A percentile compares a stretch with the other conserved stretches of the same genome.
These are phyloP conservation scores for Calophaca sinica DNA, from an alignment of 306 rosid species.

Conservation along the genomic window DNA sequence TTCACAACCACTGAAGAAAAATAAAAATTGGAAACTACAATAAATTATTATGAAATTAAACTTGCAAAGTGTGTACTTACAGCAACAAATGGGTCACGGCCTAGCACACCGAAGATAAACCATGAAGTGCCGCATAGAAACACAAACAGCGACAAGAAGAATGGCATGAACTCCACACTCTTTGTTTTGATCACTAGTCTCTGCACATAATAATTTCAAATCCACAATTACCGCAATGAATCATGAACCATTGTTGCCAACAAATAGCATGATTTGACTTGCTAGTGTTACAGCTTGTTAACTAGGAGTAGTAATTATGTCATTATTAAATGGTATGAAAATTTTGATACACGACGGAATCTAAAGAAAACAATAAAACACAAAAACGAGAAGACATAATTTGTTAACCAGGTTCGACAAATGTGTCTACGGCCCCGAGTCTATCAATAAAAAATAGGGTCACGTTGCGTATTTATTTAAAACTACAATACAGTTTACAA, in stretches of 20 bases:
- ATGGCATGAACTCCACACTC: conserved; percentile 96
- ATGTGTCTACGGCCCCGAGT: too few species aligned
- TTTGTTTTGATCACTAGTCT: conserved; percentile 77
- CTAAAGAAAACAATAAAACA: too few species aligned
- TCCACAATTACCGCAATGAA: not conserved
- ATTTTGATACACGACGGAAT: too few species aligned
- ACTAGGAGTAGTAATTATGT: not conserved
- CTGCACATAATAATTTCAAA: conserved; percentile 52
- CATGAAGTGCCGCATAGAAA: conserved; percentile 92
- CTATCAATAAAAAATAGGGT: too few species aligned
- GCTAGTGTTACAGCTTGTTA: not conserved
- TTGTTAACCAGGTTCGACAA: too few species aligned
- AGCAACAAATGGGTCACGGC: conserved; percentile 81
- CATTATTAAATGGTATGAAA: not conserved
- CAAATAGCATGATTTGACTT: not conserved
- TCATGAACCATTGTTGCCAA: not conserved
- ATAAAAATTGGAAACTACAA: not conserved
- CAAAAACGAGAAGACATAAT: too few species aligned
- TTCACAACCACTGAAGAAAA: too few species aligned
- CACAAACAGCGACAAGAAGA: conserved; percentile 81
- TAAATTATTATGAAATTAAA: not conserved
- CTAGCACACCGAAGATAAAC: conserved; percentile 84
- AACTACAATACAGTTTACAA: too few species aligned
- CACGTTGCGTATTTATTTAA: too few species aligned
- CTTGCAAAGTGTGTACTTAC: conserved; percentile 53